These are phyloP conservation scores for Sideroxylon spinosum DNA, from an alignment of 179 eudicot species.

Conservation along the genomic window DNA sequence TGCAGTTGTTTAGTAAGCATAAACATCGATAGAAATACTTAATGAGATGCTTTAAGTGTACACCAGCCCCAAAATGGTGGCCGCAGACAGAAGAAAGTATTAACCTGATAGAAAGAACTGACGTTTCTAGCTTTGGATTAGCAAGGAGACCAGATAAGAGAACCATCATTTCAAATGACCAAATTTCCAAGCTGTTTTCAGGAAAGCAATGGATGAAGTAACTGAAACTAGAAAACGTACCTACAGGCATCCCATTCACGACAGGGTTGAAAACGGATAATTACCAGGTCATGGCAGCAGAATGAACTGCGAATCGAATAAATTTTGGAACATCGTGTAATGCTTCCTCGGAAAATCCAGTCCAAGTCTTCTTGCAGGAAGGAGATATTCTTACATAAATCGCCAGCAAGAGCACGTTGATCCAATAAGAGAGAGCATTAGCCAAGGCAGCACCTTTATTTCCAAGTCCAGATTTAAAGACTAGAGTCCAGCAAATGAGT, in stretches of 20 bases:
- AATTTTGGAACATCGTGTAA: conserved; percentile 24
- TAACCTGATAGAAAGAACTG: conserved; percentile 55
- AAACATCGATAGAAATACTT: not conserved
- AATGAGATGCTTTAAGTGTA: not conserved
- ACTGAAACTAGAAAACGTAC: not conserved
- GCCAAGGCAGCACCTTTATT: conserved; percentile 45
- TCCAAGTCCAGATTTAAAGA: conserved; percentile 32
- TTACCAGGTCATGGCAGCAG: conserved; percentile 41
- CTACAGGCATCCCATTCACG: not conserved
- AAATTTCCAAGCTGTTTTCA: conserved; percentile 41
- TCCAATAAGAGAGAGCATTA: conserved; percentile 26
- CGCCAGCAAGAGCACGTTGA: conserved; percentile 19
- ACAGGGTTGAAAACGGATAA: not conserved
- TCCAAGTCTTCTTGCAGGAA: conserved; percentile 34
- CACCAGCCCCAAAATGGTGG: not conserved
- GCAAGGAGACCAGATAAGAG: conserved; percentile 56
- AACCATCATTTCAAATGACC: conserved; percentile 62
- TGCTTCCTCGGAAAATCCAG: conserved; percentile 33
- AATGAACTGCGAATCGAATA: conserved; percentile 34
- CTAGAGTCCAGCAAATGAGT: conserved; percentile 32
- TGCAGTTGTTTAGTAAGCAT: not conserved
- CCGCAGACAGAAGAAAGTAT: not conserved
- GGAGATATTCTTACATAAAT: conserved; percentile 29
- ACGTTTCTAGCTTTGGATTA: conserved; percentile 51
- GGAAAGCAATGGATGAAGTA: not conserved